Evolutionary conservation across 768 basidiomycete species (phyloP).

Genomic region (Pholiota microspora): DNA sequence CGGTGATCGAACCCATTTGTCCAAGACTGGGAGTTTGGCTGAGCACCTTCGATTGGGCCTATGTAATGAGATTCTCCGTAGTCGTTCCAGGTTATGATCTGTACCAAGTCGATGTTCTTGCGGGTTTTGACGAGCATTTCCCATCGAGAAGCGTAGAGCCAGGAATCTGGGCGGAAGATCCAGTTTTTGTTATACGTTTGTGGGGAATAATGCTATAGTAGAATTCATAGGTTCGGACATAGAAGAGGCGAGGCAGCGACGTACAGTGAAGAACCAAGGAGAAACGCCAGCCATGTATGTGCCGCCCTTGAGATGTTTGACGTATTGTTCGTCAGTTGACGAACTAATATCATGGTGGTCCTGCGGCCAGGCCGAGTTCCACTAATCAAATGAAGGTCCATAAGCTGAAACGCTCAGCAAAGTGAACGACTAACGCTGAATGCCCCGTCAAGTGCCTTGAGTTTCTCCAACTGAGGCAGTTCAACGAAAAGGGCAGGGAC

Average conservation of each 20-base stretch:
- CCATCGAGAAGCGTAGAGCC: constrained; percentile 56
- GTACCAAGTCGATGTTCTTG: constrained; percentile 34
- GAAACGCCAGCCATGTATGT: constrained; percentile 37
- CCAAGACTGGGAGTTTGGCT: constrained; percentile 65
- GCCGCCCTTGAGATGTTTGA: constrained; percentile 24
- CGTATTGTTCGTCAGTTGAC: constrained; percentile 28
- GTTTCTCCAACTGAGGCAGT: constrained; percentile 34
- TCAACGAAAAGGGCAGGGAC: constrained; percentile 60
- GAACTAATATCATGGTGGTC: constrained; percentile 30
- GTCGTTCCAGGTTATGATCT: constrained; percentile 68
- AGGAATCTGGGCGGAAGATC: constrained; percentile 56
- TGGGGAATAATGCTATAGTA: constrained; percentile 44
- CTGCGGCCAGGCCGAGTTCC: constrained; percentile 53
- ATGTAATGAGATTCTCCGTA: constrained; percentile 76
- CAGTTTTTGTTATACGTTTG: constrained; percentile 55
- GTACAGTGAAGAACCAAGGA: constrained; percentile 58
- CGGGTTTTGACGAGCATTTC: constrained; percentile 51
- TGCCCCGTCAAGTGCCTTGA: constrained; percentile 44
- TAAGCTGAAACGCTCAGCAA: background rate
- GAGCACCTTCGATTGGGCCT: constrained; percentile 46
- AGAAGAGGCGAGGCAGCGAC: background rate
- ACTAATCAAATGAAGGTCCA: constrained; percentile 44
- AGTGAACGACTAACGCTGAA: background rate
- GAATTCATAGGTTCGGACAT: background rate
- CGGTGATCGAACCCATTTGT: constrained; percentile 53